phyloP scores from a whole-genome alignment of 768 basidiomycete species.

The Leccinum olivaceopallidum region DNA sequence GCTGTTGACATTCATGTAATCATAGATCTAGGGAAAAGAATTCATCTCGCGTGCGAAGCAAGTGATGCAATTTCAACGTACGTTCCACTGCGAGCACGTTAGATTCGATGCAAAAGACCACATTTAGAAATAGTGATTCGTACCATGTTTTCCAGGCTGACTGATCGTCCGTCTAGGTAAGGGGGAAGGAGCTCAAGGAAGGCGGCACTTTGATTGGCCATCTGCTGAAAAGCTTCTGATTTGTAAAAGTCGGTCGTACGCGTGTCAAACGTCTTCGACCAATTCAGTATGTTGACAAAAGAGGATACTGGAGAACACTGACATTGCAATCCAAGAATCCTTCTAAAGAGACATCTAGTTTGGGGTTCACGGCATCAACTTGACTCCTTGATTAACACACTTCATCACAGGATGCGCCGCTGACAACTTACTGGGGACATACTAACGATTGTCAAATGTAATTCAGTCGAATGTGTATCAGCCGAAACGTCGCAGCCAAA shows the following conservation, averaged over 20 bases:
- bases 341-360: constrained; percentile 62
- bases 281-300: neutral
- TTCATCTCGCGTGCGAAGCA: neutral
- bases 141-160: constrained; percentile 61
- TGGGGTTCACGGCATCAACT: constrained; percentile 65
- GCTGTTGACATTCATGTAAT: constrained; percentile 71
- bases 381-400: constrained; percentile 23
- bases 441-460: constrained; percentile 21
- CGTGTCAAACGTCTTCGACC: constrained; percentile 45
- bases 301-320: constrained; percentile 9
- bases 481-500: constrained; percentile 2
- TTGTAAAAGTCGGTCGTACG: constrained; percentile 55
- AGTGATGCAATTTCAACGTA: constrained; percentile 23
- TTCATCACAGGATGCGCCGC: neutral
- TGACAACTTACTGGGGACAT: constrained; percentile 41
- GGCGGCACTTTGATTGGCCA: constrained; percentile 40
- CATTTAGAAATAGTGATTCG: neutral
- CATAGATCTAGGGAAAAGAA: constrained; percentile 49
- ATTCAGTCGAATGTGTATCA: constrained; percentile 6
- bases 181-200: constrained; percentile 52
- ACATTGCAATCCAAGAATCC: constrained; percentile 66
- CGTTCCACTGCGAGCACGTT: constrained; percentile 43
- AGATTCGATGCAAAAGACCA: neutral
- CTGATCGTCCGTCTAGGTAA: constrained; percentile 54
- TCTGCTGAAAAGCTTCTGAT: constrained; percentile 50